Conservation (phyloP, 352 stramenopile genomes). For the Globisporangium spiculum region DNA sequence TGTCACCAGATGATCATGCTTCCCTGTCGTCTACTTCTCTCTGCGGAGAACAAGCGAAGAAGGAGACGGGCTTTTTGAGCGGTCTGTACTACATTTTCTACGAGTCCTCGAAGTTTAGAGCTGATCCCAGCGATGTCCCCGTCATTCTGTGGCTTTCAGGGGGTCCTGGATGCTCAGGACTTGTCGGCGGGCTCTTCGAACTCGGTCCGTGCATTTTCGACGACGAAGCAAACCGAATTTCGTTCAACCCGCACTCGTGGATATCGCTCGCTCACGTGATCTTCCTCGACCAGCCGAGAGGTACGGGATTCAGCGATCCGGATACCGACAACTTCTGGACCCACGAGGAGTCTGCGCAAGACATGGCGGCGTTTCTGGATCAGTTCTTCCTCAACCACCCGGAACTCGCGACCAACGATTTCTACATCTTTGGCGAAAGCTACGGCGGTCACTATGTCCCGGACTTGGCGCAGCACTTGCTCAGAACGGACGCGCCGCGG, state of each 20-base stretch:
- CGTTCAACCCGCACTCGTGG: constrained; percentile 93
- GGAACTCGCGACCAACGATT: constrained; percentile 40
- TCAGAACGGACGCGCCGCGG: constrained; percentile 34
- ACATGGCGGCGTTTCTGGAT: constrained; percentile 54
- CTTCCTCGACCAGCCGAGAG: constrained; percentile 94
- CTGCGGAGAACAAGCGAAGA: constrained; percentile 59
- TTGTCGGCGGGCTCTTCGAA: constrained; percentile 93
- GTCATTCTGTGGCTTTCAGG: constrained; percentile 97
- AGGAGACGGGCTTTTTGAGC: constrained; percentile 59
- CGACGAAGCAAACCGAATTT: constrained; percentile 43
- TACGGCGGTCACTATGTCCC: constrained; percentile 96
- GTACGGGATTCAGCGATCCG: constrained; percentile 60
- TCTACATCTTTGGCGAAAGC: constrained; percentile 95
- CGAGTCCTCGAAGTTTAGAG: constrained; percentile 26
- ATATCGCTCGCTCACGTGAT: constrained; percentile 94
- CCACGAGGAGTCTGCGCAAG: constrained; percentile 34
- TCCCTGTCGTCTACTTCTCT: constrained; percentile 27
- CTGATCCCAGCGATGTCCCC: constrained; percentile 32
- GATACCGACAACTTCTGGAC: constrained; percentile 35
- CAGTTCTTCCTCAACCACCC: constrained; percentile 49
- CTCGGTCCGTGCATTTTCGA: constrained; percentile 94
- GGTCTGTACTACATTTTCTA: constrained; percentile 79
- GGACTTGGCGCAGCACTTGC: constrained; percentile 75
- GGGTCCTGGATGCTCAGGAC: constrained; percentile 93
- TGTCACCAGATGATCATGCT: constrained; percentile 5